Evolutionary conservation across 108 stramenopile species (phyloP).

Genomic region (Cyclotella choctawhatcheeana): DNA sequence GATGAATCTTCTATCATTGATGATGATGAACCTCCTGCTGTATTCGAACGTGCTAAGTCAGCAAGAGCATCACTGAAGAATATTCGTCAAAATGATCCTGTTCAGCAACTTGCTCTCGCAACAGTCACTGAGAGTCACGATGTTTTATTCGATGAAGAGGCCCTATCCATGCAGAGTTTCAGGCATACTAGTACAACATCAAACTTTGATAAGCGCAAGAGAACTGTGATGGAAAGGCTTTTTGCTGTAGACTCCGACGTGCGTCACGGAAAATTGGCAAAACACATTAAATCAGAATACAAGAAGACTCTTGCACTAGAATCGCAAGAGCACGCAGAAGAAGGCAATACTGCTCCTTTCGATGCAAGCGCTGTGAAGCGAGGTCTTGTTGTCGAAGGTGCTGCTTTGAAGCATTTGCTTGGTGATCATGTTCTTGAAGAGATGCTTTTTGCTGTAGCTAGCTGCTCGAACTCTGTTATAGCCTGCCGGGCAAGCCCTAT

Average conservation of each 20-base stretch:
- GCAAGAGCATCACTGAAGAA: slow-evolving; percentile 59
- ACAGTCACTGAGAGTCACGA: slow-evolving; percentile 51
- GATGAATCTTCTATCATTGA: slow-evolving; percentile 38
- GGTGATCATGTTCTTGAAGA: slow-evolving; percentile 79
- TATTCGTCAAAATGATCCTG: slow-evolving; percentile 21
- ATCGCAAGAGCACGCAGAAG: slow-evolving; percentile 15
- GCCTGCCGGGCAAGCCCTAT: slow-evolving; percentile 95
- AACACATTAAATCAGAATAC: slow-evolving; percentile 73
- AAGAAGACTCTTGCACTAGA: slow-evolving; percentile 49
- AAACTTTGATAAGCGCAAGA: slow-evolving; percentile 73
- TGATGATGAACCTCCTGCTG: slow-evolving; percentile 67
- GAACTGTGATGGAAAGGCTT: slow-evolving; percentile 73
- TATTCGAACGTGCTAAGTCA: slow-evolving; percentile 71
- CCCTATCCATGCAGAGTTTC: slow-evolving; percentile 77
- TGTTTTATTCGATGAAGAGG: slow-evolving; percentile 74
- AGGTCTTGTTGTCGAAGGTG: slow-evolving; percentile 93
- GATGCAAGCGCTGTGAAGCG: slow-evolving; percentile 38
- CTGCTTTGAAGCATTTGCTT: slow-evolving; percentile 82
- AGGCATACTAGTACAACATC: slow-evolving; percentile 41
- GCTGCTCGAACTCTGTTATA: slow-evolving; percentile 88
- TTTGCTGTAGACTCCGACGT: slow-evolving; percentile 86
- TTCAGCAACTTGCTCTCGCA: slow-evolving; percentile 57
- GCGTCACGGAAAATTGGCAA: slow-evolving; percentile 70
- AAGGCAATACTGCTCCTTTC: slow-evolving; percentile 14
- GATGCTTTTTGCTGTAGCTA: slow-evolving; percentile 85